A percentile compares a stretch with the other conserved stretches of the same genome.
phyloP scores from a whole-genome alignment of 768 basidiomycete genomes.

The Cubamyces sp. region DNA sequence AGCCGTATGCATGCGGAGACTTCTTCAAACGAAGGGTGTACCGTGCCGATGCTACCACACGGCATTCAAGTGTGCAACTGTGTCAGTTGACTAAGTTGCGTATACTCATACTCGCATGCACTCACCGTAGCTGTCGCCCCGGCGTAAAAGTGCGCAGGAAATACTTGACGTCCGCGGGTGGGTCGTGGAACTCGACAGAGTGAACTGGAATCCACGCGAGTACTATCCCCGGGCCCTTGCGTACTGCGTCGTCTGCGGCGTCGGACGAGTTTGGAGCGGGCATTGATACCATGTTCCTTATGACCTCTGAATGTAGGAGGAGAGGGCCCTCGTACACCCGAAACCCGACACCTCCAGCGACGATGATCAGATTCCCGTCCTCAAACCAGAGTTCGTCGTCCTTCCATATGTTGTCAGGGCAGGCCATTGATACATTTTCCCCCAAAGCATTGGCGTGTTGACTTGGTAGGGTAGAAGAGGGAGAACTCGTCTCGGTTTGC shows the following conservation, averaged over 20 bases:
- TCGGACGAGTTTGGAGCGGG: background rate
- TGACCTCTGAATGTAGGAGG: slow-evolving; percentile 10
- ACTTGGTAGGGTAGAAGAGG: no score
- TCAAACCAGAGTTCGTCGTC: slow-evolving; percentile 23
- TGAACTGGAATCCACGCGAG: background rate
- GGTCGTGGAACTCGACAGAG: background rate
- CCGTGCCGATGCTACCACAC: background rate
- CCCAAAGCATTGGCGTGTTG: no score
- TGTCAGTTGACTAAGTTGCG: no score
- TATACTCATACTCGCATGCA: background rate
- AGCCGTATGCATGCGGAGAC: slow-evolving; percentile 12
- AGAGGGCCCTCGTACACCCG: slow-evolving; percentile 20
- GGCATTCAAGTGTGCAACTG: background rate
- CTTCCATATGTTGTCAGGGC: background rate
- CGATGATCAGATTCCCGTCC: slow-evolving; percentile 26
- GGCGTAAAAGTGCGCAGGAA: background rate
- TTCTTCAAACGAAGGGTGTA: background rate
- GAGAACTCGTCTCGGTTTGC: no score
- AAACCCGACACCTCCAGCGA: slow-evolving; percentile 11
- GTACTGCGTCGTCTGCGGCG: no score
- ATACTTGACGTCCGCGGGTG: background rate
- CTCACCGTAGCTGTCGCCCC: background rate
- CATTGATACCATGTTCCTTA: slow-evolving; percentile 17
- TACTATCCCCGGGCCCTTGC: background rate
- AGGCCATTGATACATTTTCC: background rate